phyloP scores from a whole-genome alignment of 2,329 filamentous ascomycete species.

The Torrubiella hemipterigena region DNA sequence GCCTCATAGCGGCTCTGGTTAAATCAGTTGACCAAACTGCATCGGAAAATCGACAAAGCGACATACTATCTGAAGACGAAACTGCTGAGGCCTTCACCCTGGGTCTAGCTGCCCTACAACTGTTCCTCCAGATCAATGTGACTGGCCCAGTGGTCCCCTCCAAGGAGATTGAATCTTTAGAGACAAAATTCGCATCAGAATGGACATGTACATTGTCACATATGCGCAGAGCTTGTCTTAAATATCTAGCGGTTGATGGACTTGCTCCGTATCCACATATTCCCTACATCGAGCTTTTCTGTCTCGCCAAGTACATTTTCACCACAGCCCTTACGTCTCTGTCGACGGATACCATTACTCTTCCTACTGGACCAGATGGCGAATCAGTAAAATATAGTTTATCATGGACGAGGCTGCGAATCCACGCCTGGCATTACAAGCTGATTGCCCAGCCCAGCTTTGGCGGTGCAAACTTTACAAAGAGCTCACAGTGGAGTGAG shows the following conservation, averaged over 20 bases:
- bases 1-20: too few relatives aligned
- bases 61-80: too few relatives aligned
- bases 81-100: not conserved
- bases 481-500: slow-evolving; percentile 46
- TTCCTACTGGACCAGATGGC: slow-evolving; percentile 12
- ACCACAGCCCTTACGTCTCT: slow-evolving; percentile 13
- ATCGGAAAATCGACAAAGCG: not conserved
- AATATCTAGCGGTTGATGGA: slow-evolving; percentile 65
- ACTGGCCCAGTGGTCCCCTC: slow-evolving; percentile 65
- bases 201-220: slow-evolving; percentile 14
- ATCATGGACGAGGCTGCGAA: slow-evolving; percentile 55
- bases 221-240: slow-evolving; percentile 48
- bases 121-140: slow-evolving; percentile 77
- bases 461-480: slow-evolving; percentile 42
- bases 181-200: slow-evolving; percentile 26
- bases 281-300: slow-evolving; percentile 73
- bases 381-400: slow-evolving; percentile 30
- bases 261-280: slow-evolving; percentile 77
- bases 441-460: slow-evolving; percentile 45
- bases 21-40: not conserved
- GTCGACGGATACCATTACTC: slow-evolving; percentile 12
- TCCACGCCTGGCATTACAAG: slow-evolving; percentile 59
- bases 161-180: slow-evolving; percentile 14
- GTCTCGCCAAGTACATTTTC: slow-evolving; percentile 49
- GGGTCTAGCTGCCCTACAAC: slow-evolving; percentile 36